These are phyloP conservation scores for Blastobotrys petasosporus DNA, from an alignment of 1,139 yeast genomes.

Conservation along the genomic window DNA sequence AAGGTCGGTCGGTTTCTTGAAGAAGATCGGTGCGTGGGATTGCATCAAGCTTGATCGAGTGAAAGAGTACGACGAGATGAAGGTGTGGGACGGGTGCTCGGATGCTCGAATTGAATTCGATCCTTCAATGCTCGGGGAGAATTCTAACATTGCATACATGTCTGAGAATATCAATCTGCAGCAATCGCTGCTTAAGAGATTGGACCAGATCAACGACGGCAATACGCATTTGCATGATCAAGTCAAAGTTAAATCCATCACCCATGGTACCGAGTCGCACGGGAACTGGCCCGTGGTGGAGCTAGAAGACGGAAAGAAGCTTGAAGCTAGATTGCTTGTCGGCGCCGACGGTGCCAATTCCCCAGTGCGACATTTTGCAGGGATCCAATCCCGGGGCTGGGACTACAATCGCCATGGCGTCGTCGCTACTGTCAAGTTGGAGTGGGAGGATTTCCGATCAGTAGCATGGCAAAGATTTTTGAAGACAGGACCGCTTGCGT, in stretches of 20 bases:
- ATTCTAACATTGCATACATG: constrained; percentile 63
- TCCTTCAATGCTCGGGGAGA: constrained; percentile 35
- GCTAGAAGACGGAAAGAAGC: constrained; percentile 56
- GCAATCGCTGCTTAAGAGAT: constrained; percentile 52
- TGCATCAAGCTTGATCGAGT: constrained; percentile 62
- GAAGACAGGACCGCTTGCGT: constrained; percentile 89
- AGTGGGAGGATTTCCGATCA: constrained; percentile 60
- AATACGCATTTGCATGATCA: constrained; percentile 45
- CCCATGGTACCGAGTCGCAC: neutral
- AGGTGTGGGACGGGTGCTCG: constrained; percentile 80
- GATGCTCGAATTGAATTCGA: constrained; percentile 70
- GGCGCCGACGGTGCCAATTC: constrained; percentile 98
- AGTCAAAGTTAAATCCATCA: constrained; percentile 49
- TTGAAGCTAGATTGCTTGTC: constrained; percentile 67
- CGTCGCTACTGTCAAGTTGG: constrained; percentile 77
- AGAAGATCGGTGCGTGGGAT: constrained; percentile 70
- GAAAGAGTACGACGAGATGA: constrained; percentile 72
- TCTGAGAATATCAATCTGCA: constrained; percentile 83
- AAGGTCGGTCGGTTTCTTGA: constrained; percentile 59
- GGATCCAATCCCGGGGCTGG: constrained; percentile 89
- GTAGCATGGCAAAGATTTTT: constrained; percentile 93
- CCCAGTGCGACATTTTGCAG: constrained; percentile 79
- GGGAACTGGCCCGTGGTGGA: constrained; percentile 70
- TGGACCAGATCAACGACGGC: constrained; percentile 43
- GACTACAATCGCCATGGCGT: constrained; percentile 80